Evolutionary conservation across 768 basidiomycete species (phyloP), one percentile per base, ranked within the genome.

Genomic region (Lyophyllum shimeji): DNA sequence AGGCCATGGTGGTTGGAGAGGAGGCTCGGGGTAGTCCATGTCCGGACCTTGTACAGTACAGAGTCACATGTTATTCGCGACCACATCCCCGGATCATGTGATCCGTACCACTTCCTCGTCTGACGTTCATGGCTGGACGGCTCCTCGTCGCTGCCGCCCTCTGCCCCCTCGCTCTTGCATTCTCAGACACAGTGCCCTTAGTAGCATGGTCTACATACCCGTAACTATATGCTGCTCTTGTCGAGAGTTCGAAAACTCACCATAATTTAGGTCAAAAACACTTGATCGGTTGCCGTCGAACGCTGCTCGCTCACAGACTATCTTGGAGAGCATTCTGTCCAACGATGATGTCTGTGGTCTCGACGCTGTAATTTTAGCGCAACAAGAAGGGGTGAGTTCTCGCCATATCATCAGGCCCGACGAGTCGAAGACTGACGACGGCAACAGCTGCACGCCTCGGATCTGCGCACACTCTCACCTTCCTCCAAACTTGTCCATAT

Each of bases 201-300:
- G 68, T 92, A 1, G 82, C 82, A 11, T 92, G 90, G 89, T 83
- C 89, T 0, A 88, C 87, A 21, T 73, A 79, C 43, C 77, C 75
- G 89, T 88, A 66, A n/a, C 61, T 58, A 20, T 39, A 52, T 21
- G 48, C 13, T 20, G 18, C n/a, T 51, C 18, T 18, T 48, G 27
- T n/a, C 48, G n/a, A 46, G 17, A 21, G 18, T 21, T 34, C 49
- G 44, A 29, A 58, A 51, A 29, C 18, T 47, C 27, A 23, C 27
- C 17, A 43, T 53, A 43, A 39, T 34, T 5, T 58, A 89, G 87
- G 56, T 83, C 82, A 46, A 69, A 69, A 60, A 67, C 72, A 23
- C 76, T 89, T 48, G 73, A 76, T 56, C 65, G 61, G 27, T 69
- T 84, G 46, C 71, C 76, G 34, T 59, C 76, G 24, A 65, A 63